Evolutionary conservation across 2,329 filamentous ascomycete genomes (phyloP), one percentile per base, ranked within the genome.

Genomic region (Pseudogymnoascus sp.): DNA sequence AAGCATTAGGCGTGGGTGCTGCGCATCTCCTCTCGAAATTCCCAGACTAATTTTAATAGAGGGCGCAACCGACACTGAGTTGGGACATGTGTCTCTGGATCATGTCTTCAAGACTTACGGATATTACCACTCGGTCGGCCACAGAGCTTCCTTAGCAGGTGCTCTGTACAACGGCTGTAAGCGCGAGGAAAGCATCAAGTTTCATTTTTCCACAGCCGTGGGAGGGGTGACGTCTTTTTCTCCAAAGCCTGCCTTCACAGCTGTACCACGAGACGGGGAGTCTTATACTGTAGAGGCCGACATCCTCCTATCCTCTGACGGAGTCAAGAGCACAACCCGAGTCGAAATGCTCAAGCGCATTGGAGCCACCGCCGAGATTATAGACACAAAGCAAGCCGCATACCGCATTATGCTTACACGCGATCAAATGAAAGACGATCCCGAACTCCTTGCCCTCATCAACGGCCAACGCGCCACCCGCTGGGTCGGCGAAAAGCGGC

Each of bases 101-200:
- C 85, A 90, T 67, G 85, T 93, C 65, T 76, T 81, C 59, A 75
- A 82, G 7, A 85, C 82, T 33, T 93, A 92, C 70, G 83, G 83
- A 36, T 91, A 88, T 71, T 85, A 88, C 0, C 89, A 93, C 75
- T 91, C 89, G 82, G 88, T 90, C 4, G 89, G 88, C 6, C 90
- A 94, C 72, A 84, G 90, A 18, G 80, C 87, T 0, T 88, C 86
- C 7, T 80, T 93, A 3, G 88, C 89, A 5, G 82, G 82, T 36
- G 82, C 82, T 5, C 75, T 93, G 33, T 92, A 86, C 73, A 79
- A 87, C 58, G 88, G 82, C n/a, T 92, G 89, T 74, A 77, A 84
- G 68, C 76, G 78, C 55, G 80, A 89, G 68, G 72, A 80, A 15
- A 77, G 77, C 36, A 86, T 93, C 71, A 84, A 73, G 5, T 92